Evolutionary conservation across 2,329 filamentous ascomycete genomes (phyloP), one percentile per base, ranked within the genome.

Genomic region (Intubia oerlemansii): DNA sequence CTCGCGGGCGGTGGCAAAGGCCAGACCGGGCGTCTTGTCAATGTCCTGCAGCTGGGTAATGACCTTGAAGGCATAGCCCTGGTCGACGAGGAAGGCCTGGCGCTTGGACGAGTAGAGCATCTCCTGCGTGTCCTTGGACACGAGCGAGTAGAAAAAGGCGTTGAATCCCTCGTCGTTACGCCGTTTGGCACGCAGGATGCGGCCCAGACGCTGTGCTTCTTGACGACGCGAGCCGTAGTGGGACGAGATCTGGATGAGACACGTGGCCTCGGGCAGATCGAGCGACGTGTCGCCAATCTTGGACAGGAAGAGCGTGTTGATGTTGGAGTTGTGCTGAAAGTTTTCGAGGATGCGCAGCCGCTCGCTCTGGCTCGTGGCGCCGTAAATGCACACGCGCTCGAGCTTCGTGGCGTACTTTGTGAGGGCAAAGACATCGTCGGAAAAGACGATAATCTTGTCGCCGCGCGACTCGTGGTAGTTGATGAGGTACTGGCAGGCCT

Each of bases 211-310:
- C 47, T 95, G 88, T 0, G 88, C 88, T 54, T 98, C 88, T 50
- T 95, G 88, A 54, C 88, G 75, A 40, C 88, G 80, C 8, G 85
- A 95, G 36, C 88, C 88, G 43, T 93, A 98, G 45, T 98, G 88
- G 0, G 85, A 91, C 0, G 85, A 93, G 28, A 98, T 92, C 42
- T 95, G 88, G 35, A 95, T 95, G 4, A 98, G 61, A 43, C 84
- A 93, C 0, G 88, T 98, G 0, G 88, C 88, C 53, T 95, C 88
- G 0, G 88, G 88, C 14, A 98, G 55, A 53, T 98, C 88, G 8
- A 98, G 69, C n/a, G 85, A 95, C 0, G 88, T 98, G 46, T 95
- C 88, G 23, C 88, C 88, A 43, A 98, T 95, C 52, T 95, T 95
- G 32, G 82, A 93, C 2, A 95, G 57, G 54, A 98, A 93, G 25